A percentile compares a stretch with the other conserved stretches of the same genome.
Evolutionary conservation across 2,329 filamentous ascomycete genomes (phyloP).

Genomic region (Trichophyton equinum): DNA sequence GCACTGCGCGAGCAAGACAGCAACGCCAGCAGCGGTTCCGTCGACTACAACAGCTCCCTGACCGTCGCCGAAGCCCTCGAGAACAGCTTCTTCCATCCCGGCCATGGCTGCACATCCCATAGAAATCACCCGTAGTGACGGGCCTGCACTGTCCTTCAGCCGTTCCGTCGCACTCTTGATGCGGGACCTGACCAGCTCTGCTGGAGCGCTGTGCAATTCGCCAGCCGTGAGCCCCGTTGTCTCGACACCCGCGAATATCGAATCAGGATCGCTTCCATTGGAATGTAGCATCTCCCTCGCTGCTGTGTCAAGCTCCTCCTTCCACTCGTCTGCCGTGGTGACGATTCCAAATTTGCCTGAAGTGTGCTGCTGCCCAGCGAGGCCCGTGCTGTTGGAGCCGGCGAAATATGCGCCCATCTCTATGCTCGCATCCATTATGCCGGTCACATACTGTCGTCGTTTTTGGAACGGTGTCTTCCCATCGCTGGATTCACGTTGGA

Average conservation of each 20-base stretch:
- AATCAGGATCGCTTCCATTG: conserved; percentile 19
- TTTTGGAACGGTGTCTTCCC: conserved; percentile 4
- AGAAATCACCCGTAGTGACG: conserved; percentile 55
- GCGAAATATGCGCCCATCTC: conserved; percentile 42
- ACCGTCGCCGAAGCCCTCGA: conserved; percentile 45
- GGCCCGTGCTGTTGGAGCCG: conserved; percentile 14
- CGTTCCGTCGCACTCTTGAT: conserved; percentile 58
- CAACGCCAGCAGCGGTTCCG: conserved; percentile 39
- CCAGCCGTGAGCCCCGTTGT: conserved; percentile 70
- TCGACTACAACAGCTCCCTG: conserved; percentile 59
- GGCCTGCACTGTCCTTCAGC: conserved; percentile 41
- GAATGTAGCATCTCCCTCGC: conserved; percentile 53
- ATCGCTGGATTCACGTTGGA: conserved; percentile 2
- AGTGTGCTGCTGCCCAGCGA: neutral
- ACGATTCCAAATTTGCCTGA: conserved; percentile 65
- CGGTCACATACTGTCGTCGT: conserved; percentile 49
- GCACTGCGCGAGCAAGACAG: neutral
- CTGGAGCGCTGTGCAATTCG: conserved; percentile 60
- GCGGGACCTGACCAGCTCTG: conserved; percentile 50
- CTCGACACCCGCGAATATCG: conserved; percentile 60
- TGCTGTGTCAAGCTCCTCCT: conserved; percentile 54
- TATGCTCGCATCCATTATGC: conserved; percentile 81
- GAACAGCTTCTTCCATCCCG: conserved; percentile 66
- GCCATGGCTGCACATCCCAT: conserved; percentile 89
- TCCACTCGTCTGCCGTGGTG: conserved; percentile 77